Conservation (phyloP, 805 yeast species). For the Saccharomycopsis sp. region DNA sequence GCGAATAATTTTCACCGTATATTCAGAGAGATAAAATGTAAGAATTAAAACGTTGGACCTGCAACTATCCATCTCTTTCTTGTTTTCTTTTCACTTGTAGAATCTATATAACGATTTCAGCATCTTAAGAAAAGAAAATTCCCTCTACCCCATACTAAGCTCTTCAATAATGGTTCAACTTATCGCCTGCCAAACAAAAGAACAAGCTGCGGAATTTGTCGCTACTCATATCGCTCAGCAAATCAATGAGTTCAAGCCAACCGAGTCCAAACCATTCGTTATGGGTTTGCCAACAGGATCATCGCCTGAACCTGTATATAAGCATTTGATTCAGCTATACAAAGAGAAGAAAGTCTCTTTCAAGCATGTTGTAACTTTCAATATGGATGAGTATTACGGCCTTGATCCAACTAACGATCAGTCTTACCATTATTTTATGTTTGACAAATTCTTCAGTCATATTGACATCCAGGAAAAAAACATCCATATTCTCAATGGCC, state of each 20-base stretch:
- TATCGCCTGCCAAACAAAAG: slow-evolving; percentile 30
- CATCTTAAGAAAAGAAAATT: no score
- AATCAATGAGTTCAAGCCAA: slow-evolving; percentile 41
- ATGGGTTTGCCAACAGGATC: slow-evolving; percentile 58
- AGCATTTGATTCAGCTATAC: slow-evolving; percentile 38
- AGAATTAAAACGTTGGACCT: no score
- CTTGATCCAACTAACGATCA: slow-evolving; percentile 41
- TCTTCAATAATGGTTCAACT: slow-evolving; percentile 15
- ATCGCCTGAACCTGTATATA: slow-evolving; percentile 51
- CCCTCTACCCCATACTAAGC: not conserved
- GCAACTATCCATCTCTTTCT: no score
- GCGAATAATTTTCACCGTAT: no score
- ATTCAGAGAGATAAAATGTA: not conserved
- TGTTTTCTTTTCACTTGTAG: no score
- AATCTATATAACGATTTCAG: no score
- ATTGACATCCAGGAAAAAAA: slow-evolving; percentile 46
- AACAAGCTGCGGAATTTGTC: slow-evolving; percentile 38
- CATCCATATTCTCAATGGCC: slow-evolving; percentile 50
- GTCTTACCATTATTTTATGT: slow-evolving; percentile 46
- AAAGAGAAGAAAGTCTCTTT: slow-evolving; percentile 38
- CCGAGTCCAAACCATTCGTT: slow-evolving; percentile 42
- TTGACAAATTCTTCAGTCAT: slow-evolving; percentile 45
- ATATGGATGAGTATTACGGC: slow-evolving; percentile 36
- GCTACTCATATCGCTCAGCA: slow-evolving; percentile 40
- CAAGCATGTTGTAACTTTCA: slow-evolving; percentile 47